These are phyloP conservation scores for Ogataea philodendri DNA, from an alignment of 805 yeast genomes.

Conservation along the genomic window DNA sequence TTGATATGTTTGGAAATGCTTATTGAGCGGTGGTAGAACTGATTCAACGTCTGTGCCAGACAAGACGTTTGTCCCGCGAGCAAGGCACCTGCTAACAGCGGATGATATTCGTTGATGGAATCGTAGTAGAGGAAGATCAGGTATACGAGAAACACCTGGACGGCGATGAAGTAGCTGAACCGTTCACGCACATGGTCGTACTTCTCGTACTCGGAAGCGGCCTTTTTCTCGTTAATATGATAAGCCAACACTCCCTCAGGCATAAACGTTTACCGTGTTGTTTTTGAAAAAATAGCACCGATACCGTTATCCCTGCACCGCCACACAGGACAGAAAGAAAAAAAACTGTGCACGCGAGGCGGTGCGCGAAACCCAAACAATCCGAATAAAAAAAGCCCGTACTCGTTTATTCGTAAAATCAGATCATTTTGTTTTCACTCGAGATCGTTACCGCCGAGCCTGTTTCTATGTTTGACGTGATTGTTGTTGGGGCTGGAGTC, in stretches of 20 bases:
- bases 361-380: no score
- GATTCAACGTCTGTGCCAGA: conserved; percentile 32
- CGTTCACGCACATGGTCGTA: conserved; percentile 24
- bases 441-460: no score
- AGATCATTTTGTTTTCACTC: conserved; percentile 14
- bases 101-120: conserved; percentile 24
- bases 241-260: conserved; percentile 17
- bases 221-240: conserved; percentile 18
- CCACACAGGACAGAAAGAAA: conserved; percentile 1
- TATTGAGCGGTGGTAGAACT: conserved; percentile 25
- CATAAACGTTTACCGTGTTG: conserved; percentile 9
- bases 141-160: conserved; percentile 25
- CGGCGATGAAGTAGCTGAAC: conserved; percentile 26
- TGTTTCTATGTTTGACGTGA: conserved; percentile 69
- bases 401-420: conserved; percentile 15
- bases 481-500: conserved; percentile 98
- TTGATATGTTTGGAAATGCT: conserved; percentile 37
- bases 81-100: conserved; percentile 26
- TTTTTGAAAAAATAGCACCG: conserved; percentile 1
- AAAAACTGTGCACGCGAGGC: background rate
- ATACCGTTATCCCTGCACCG: background rate
- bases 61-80: conserved; percentile 31
- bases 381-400: background rate
- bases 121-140: conserved; percentile 29
- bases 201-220: conserved; percentile 12